Percentiles rank a stretch among this genome's conserved stretches.
Conservation (phyloP, 2,329 filamentous ascomycete genomes). For the Gaeumannomyces tritici region DNA sequence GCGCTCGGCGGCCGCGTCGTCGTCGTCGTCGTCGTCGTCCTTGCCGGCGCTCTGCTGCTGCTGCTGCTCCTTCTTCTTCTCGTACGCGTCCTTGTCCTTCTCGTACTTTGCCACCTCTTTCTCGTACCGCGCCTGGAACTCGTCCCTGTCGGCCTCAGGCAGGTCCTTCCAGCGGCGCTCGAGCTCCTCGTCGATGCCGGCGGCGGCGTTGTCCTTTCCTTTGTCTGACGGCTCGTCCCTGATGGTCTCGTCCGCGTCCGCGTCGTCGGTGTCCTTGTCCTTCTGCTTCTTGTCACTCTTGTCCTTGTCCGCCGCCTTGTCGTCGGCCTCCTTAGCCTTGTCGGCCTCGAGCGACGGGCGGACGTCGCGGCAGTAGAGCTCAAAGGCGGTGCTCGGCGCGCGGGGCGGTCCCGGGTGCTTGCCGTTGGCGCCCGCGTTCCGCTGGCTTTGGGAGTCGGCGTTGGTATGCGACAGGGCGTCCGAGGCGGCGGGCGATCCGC, state of each 20-base stretch:
- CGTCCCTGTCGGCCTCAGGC: constrained; percentile 36
- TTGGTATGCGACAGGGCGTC: constrained; percentile 43
- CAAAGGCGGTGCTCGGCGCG: constrained; percentile 39
- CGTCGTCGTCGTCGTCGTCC: constrained; percentile 6
- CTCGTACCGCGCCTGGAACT: constrained; percentile 34
- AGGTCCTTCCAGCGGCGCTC: constrained; percentile 45
- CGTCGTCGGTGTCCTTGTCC: constrained; percentile 25
- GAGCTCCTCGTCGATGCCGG: constrained; percentile 43
- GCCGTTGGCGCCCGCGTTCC: constrained; percentile 25
- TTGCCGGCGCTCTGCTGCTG: neutral
- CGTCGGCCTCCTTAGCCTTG: constrained; percentile 30
- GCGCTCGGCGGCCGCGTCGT: neutral
- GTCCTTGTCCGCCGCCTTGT: constrained; percentile 26
- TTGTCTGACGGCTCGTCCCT: neutral
- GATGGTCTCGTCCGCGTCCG: constrained; percentile 3
- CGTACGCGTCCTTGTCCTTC: constrained; percentile 26
- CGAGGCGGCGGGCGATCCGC: constrained; percentile 34
- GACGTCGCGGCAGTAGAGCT: constrained; percentile 43
- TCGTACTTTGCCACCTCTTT: constrained; percentile 28
- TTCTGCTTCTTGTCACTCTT: constrained; percentile 26
- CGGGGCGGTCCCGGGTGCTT: constrained; percentile 23
- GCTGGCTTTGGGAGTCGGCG: constrained; percentile 23
- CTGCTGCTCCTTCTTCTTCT: constrained; percentile 1
- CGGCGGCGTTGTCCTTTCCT: constrained; percentile 12
- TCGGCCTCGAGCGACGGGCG: constrained; percentile 33